phyloP scores from a whole-genome alignment of 257 asterid genomes.

The Solanum megistacrolobum region DNA sequence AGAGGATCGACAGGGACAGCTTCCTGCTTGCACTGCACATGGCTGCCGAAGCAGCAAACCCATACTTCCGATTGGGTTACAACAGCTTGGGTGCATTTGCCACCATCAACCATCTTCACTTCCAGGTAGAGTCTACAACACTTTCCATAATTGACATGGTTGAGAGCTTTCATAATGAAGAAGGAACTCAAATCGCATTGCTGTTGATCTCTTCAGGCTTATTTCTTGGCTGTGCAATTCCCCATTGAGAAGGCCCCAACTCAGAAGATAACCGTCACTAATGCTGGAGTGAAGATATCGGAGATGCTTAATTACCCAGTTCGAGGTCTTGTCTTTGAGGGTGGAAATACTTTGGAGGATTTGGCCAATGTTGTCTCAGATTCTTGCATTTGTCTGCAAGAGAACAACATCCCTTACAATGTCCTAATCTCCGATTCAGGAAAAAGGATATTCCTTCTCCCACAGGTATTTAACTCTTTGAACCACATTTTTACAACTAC shows the following conservation, averaged over 20 bases:
- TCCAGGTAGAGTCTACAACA: constrained; percentile 30
- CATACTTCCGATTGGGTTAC: constrained; percentile 90
- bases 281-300: constrained; percentile 50
- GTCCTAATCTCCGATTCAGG: constrained; percentile 81
- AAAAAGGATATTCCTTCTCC: constrained; percentile 73
- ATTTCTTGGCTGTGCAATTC: constrained; percentile 50
- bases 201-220: constrained; percentile 25
- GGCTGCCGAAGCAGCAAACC: constrained; percentile 83
- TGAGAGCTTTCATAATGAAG: not conserved
- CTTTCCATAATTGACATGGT: not conserved
- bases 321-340: constrained; percentile 70
- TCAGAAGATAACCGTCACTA: constrained; percentile 41
- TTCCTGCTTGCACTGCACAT: constrained; percentile 75
- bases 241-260: constrained; percentile 62
- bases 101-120: constrained; percentile 95
- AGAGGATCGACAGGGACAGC: constrained; percentile 71
- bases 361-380: constrained; percentile 61
- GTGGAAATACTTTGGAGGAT: constrained; percentile 56
- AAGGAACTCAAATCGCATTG: not conserved
- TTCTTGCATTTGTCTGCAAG: constrained; percentile 79
- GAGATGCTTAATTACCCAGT: constrained; percentile 73
- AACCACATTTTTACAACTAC: not conserved
- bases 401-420: constrained; percentile 76
- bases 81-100: constrained; percentile 99
- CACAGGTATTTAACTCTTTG: constrained; percentile 58